phyloP scores from a whole-genome alignment of 2,329 filamentous ascomycete species.

The Penicillium sp. region DNA sequence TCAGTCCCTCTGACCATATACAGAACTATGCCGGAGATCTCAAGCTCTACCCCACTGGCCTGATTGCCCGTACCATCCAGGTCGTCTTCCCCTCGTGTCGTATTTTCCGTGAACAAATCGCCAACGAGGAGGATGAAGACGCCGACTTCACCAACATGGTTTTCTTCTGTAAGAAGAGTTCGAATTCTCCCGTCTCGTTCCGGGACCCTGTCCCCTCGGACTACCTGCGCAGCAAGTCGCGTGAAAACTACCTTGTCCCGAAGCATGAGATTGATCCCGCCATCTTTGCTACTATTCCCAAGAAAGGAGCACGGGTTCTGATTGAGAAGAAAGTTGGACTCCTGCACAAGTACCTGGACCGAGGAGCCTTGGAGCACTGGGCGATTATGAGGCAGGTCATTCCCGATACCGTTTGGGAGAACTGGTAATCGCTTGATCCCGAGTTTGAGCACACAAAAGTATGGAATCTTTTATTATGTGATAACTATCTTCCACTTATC shows the following conservation, averaged over 20 bases:
- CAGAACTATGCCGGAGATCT: slow-evolving; percentile 96
- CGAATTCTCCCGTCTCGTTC: slow-evolving; percentile 60
- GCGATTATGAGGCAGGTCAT: slow-evolving; percentile 83
- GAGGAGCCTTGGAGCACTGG: slow-evolving; percentile 85
- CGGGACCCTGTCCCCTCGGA: slow-evolving; percentile 65
- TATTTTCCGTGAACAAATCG: slow-evolving; percentile 77
- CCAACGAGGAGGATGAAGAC: slow-evolving; percentile 48
- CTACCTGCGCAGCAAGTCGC: slow-evolving; percentile 69
- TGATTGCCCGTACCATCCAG: slow-evolving; percentile 80
- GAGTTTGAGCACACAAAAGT: neutral
- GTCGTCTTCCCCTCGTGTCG: slow-evolving; percentile 85
- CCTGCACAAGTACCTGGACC: slow-evolving; percentile 70
- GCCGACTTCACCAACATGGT: slow-evolving; percentile 94
- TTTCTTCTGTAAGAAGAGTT: slow-evolving; percentile 80
- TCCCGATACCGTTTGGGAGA: slow-evolving; percentile 78
- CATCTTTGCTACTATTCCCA: slow-evolving; percentile 42
- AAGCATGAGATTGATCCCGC: slow-evolving; percentile 64
- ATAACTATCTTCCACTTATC: neutral
- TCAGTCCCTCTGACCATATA: slow-evolving; percentile 15
- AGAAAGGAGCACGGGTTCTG: slow-evolving; percentile 45
- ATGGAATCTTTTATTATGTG: neutral
- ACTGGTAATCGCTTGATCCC: slow-evolving; percentile 62
- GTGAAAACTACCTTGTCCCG: slow-evolving; percentile 71
- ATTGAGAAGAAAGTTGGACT: slow-evolving; percentile 60
- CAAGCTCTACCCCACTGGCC: slow-evolving; percentile 69